phyloP scores from a whole-genome alignment of 2,329 filamentous ascomycete genomes.

The Ascochyta rabiei region DNA sequence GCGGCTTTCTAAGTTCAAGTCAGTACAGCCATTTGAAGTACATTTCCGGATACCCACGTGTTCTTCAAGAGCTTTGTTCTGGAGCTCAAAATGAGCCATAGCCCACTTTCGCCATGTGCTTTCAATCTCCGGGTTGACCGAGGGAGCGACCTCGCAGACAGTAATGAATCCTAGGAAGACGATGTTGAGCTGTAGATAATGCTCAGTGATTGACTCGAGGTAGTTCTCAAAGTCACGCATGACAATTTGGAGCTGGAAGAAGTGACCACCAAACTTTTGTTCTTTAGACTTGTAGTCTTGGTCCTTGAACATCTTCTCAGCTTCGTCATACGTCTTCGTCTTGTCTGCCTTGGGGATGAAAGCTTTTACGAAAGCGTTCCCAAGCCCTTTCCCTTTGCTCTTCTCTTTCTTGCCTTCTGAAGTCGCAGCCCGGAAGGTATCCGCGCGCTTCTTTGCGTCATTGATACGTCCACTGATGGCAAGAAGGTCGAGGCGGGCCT shows the following conservation, averaged over 20 bases:
- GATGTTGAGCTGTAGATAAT: conserved; percentile 79
- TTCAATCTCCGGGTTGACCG: conserved; percentile 76
- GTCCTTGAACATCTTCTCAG: conserved; percentile 73
- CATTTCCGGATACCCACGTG: conserved; percentile 65
- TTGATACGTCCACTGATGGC: conserved; percentile 76
- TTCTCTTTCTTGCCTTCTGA: conserved; percentile 47
- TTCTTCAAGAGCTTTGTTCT: conserved; percentile 80
- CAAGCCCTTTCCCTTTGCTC: conserved; percentile 48
- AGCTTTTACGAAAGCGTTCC: conserved; percentile 81
- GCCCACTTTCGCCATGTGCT: conserved; percentile 95
- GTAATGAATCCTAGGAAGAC: conserved; percentile 83
- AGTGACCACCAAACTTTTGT: conserved; percentile 90
- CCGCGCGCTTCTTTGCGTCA: conserved; percentile 92
- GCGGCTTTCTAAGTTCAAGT: conserved; percentile 57
- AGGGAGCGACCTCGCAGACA: conserved; percentile 70
- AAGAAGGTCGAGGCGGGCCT: conserved; percentile 72
- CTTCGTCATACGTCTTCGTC: conserved; percentile 72
- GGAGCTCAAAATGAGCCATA: conserved; percentile 83
- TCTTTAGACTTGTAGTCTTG: conserved; percentile 78
- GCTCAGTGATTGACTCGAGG: conserved; percentile 77
- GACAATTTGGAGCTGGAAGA: conserved; percentile 88
- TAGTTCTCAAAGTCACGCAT: conserved; percentile 94
- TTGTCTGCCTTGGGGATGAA: conserved; percentile 91
- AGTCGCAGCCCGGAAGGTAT: conserved; percentile 66
- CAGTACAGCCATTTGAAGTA: conserved; percentile 8